phyloP scores from a whole-genome alignment of 129 eudicot species.

The Helianthus tuberosus region DNA sequence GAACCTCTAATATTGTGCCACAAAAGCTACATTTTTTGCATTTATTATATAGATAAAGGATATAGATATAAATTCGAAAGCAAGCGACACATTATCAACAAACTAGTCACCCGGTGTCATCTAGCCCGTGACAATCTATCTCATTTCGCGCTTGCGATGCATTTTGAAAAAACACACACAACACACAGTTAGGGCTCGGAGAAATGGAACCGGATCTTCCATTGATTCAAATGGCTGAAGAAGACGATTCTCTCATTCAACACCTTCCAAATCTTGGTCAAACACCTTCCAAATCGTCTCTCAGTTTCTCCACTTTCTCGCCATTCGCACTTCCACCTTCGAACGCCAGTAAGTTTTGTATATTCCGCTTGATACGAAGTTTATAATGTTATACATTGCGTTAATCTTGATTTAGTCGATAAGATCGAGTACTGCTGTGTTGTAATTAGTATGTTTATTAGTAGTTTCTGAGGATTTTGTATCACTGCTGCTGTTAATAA shows the following conservation, averaged over 20 bases:
- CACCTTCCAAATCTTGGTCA: slow-evolving; percentile 9
- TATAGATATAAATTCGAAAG: too few relatives aligned
- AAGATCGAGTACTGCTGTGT: slow-evolving; percentile 8
- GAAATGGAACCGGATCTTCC: slow-evolving; percentile 52
- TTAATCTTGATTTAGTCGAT: neutral
- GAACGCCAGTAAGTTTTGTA: slow-evolving; percentile 26
- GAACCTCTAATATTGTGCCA: too few relatives aligned
- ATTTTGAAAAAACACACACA: slow-evolving; percentile 25
- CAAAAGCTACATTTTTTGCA: too few relatives aligned
- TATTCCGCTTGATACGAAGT: neutral
- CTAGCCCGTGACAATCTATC: too few relatives aligned
- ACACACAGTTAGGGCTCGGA: slow-evolving; percentile 40
- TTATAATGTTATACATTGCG: slow-evolving; percentile 23
- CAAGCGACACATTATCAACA: too few relatives aligned
- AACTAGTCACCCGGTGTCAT: too few relatives aligned
- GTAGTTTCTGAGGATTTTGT: neutral
- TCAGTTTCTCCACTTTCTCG: slow-evolving; percentile 15
- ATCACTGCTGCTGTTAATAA: neutral
- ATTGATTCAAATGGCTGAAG: slow-evolving; percentile 45
- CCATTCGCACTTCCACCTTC: slow-evolving; percentile 42
- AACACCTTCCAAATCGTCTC: slow-evolving; percentile 19
- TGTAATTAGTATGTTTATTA: neutral
- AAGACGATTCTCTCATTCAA: slow-evolving; percentile 48
- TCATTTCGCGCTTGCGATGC: slow-evolving; percentile 28
- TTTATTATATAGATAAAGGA: too few relatives aligned